These are phyloP conservation scores for Ophiostoma tasmaniense DNA, from an alignment of 2,329 filamentous ascomycete genomes.

Conservation along the genomic window DNA sequence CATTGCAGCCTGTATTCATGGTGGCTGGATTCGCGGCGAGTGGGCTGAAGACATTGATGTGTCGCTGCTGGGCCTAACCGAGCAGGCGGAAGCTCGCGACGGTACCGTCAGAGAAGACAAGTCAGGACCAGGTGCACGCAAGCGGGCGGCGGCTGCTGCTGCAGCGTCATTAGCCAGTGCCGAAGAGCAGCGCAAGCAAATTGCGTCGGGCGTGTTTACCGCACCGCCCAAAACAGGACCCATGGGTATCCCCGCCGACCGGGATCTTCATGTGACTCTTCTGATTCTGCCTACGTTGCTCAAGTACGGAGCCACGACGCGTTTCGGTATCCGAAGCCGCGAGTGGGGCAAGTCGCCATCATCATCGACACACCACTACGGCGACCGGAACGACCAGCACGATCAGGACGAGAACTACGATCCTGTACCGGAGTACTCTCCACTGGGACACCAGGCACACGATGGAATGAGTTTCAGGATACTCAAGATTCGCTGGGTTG, in stretches of 20 bases:
- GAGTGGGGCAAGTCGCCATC: constrained; percentile 50
- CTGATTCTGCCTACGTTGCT: constrained; percentile 73
- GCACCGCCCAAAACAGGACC: constrained; percentile 53
- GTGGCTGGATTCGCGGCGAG: constrained; percentile 83
- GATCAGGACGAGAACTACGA: constrained; percentile 4
- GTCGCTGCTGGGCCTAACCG: constrained; percentile 52
- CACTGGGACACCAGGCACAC: constrained; percentile 38
- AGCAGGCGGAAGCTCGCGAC: constrained; percentile 26
- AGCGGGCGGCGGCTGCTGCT: neutral
- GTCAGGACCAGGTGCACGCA: neutral
- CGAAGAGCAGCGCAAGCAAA: constrained; percentile 15
- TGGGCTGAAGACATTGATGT: constrained; percentile 73
- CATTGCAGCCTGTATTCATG: constrained; percentile 85
- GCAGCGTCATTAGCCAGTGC: neutral
- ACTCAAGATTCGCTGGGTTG: constrained; percentile 72
- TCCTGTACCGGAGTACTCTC: neutral
- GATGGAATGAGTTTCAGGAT: constrained; percentile 89
- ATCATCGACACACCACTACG: neutral
- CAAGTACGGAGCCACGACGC: constrained; percentile 64
- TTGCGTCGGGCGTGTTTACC: constrained; percentile 36
- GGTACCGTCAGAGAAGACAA: neutral
- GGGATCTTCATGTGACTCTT: constrained; percentile 80
- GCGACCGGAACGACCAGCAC: neutral
- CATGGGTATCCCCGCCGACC: constrained; percentile 53
- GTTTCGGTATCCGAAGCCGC: constrained; percentile 74